Evolutionary conservation across 345 rosid species (phyloP).

Genomic region (Erucastrum elatum): DNA sequence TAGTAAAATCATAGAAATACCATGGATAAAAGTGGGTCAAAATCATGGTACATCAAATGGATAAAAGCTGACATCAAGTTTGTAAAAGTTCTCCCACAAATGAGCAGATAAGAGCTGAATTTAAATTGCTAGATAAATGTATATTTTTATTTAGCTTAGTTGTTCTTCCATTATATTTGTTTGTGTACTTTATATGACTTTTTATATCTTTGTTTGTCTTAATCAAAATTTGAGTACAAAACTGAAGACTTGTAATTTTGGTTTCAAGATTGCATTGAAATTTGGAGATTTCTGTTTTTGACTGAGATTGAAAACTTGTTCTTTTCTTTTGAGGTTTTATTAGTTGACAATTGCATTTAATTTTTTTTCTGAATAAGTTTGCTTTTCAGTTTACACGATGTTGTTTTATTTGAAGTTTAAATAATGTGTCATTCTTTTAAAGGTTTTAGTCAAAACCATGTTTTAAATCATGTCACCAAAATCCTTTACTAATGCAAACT

Average conservation of each 20-base stretch:
- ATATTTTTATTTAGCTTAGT: background rate
- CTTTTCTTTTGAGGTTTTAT: background rate
- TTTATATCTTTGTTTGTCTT: background rate
- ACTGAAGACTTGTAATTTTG: background rate
- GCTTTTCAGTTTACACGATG: background rate
- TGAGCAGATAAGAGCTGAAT: background rate
- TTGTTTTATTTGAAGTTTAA: background rate
- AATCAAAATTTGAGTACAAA: background rate
- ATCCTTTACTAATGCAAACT: background rate
- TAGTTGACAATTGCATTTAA: background rate
- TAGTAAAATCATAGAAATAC: no score
- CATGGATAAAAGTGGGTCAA: no score
- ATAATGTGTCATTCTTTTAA: background rate
- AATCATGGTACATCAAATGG: no score
- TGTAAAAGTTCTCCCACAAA: background rate
- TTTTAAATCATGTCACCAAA: background rate
- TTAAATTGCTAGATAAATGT: background rate
- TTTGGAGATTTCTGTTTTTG: background rate
- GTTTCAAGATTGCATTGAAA: background rate
- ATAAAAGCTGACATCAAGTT: background rate
- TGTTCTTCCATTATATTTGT: background rate
- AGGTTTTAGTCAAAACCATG: background rate
- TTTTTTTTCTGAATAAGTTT: background rate
- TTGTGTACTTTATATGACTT: background rate
- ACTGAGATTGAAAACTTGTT: background rate